phyloP scores from a whole-genome alignment of 352 stramenopile species.

The Globisporangium echinulatum region DNA sequence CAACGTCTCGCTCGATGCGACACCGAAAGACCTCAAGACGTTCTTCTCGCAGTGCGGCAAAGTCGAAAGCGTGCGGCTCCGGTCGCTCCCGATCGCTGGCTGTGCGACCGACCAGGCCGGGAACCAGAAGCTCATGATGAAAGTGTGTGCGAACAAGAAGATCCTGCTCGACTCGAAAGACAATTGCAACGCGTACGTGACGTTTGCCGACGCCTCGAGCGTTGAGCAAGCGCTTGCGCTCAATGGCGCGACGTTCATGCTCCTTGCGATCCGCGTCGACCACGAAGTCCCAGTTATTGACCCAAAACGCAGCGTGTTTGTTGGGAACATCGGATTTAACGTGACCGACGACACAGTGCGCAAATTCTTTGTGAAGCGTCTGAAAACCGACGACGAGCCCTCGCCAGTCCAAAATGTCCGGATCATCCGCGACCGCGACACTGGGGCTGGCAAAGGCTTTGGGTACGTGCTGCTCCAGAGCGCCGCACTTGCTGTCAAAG shows the following conservation, averaged over 20 bases:
- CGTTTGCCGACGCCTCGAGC: constrained; percentile 55
- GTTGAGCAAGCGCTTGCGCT: constrained; percentile 60
- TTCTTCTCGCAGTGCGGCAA: constrained; percentile 83
- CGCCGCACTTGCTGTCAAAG: constrained; percentile 56
- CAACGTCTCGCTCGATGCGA: constrained; percentile 87
- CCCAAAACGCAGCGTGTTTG: constrained; percentile 81
- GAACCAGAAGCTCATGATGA: constrained; percentile 91
- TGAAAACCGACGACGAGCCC: constrained; percentile 60
- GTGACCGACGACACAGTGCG: constrained; percentile 72
- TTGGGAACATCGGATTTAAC: constrained; percentile 88
- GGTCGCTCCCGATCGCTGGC: constrained; percentile 81
- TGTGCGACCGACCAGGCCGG: constrained; percentile 78
- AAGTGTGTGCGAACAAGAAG: constrained; percentile 88
- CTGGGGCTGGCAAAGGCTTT: constrained; percentile 89
- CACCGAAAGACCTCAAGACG: constrained; percentile 68
- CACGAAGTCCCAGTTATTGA: constrained; percentile 59
- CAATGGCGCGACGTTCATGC: constrained; percentile 61
- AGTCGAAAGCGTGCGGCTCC: constrained; percentile 81
- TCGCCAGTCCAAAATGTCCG: constrained; percentile 81
- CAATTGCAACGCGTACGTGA: constrained; percentile 90
- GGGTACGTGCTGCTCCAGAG: constrained; percentile 85
- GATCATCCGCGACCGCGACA: constrained; percentile 86
- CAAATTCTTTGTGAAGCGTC: constrained; percentile 63
- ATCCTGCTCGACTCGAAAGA: constrained; percentile 80
- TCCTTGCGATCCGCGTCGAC: constrained; percentile 66